Evolutionary conservation across 2,329 filamentous ascomycete genomes (phyloP).

Genomic region (Sporothrix phasma): DNA sequence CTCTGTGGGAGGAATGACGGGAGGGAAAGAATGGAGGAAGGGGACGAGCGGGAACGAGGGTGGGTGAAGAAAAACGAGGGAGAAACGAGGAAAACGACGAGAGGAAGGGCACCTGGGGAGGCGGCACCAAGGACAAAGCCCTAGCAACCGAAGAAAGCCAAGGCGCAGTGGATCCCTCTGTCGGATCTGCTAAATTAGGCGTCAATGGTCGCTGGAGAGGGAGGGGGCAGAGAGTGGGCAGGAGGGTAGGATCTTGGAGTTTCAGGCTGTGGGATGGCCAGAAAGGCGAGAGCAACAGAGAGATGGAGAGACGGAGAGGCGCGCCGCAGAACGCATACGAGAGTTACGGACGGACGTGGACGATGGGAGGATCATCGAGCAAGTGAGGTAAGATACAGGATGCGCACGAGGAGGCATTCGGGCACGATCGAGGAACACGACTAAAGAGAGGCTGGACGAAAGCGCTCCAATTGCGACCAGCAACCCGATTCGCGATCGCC

Average conservation of each 20-base stretch:
- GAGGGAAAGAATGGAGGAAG: not conserved
- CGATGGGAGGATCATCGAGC: too few species aligned
- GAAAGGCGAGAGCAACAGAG: not conserved
- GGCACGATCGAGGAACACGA: not conserved
- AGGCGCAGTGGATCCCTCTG: not conserved
- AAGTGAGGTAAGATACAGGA: not conserved
- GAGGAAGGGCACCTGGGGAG: not conserved
- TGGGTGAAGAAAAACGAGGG: not conserved
- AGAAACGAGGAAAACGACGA: slow-evolving; percentile 10
- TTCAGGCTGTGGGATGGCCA: not conserved
- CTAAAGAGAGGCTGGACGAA: not conserved
- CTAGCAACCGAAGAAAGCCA: slow-evolving; percentile 11
- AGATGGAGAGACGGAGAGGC: not conserved
- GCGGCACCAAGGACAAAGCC: slow-evolving; percentile 9
- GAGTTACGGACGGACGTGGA: not conserved
- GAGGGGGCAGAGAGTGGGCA: not conserved
- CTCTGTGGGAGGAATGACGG: not conserved
- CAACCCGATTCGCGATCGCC: not conserved
- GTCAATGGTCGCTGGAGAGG: slow-evolving; percentile 3
- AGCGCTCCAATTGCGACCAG: not conserved
- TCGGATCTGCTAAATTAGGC: slow-evolving; percentile 10
- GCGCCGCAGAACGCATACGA: not conserved
- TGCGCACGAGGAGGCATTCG: not conserved
- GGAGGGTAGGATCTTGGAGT: not conserved
- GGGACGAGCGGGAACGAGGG: not conserved